Conservation (phyloP, 306 rosid genomes). For the Vigna trinervia region DNA sequence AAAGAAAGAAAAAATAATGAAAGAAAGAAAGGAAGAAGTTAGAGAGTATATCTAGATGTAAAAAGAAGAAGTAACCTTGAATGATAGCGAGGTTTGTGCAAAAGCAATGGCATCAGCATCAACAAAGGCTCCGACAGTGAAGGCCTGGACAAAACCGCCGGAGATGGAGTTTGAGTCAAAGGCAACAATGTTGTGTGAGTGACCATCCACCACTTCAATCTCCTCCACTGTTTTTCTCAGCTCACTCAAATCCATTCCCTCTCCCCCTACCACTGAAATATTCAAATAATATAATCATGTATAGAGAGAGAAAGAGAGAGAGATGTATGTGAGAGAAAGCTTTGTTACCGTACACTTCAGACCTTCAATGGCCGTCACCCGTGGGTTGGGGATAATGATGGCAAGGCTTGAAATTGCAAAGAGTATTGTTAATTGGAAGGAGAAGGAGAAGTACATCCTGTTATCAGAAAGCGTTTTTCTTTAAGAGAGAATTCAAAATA, state of each 20-base stretch:
- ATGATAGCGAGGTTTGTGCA: slow-evolving; percentile 66
- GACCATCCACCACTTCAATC: slow-evolving; percentile 76
- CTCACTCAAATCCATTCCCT: slow-evolving; percentile 50
- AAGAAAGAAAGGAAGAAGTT: no score
- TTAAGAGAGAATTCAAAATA: background rate
- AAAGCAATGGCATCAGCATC: slow-evolving; percentile 61
- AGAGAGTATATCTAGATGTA: no score
- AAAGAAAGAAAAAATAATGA: no score
- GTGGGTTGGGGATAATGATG: background rate
- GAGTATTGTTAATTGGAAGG: background rate
- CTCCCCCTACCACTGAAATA: background rate
- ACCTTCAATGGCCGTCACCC: background rate
- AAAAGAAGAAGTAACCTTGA: slow-evolving; percentile 61
- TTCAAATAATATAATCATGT: no score
- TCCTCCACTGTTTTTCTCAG: slow-evolving; percentile 67
- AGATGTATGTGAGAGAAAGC: background rate
- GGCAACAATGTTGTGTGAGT: slow-evolving; percentile 82
- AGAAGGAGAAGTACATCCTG: background rate
- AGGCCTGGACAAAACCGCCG: slow-evolving; percentile 64
- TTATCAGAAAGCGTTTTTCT: background rate
- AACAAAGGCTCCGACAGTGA: slow-evolving; percentile 65
- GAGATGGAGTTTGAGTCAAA: slow-evolving; percentile 62
- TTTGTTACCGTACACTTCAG: background rate
- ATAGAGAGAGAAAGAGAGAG: no score
- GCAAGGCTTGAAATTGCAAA: background rate